Percentiles rank a stretch among this genome's conserved stretches.
Evolutionary conservation across 352 stramenopile species (phyloP).

Genomic region (Globisporangium cylindrosporum): DNA sequence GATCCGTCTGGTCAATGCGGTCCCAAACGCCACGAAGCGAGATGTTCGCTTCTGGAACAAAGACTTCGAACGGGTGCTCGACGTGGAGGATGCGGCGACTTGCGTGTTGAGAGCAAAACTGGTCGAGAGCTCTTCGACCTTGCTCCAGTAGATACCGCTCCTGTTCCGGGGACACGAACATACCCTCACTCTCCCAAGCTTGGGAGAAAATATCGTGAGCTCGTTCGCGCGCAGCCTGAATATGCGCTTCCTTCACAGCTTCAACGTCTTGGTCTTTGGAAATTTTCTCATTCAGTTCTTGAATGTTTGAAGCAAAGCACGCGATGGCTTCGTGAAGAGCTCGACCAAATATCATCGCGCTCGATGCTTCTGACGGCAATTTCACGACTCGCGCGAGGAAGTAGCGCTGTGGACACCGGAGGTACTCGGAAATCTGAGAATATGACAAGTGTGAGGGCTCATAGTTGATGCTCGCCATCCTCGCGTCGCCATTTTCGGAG

Average conservation of each 20-base stretch:
- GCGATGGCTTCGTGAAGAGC: constrained; percentile 72
- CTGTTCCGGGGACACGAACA: constrained; percentile 43
- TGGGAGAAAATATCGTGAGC: constrained; percentile 6
- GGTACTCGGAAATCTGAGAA: constrained; percentile 78
- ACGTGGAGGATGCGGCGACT: constrained; percentile 43
- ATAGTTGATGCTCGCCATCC: constrained; percentile 22
- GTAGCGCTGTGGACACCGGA: constrained; percentile 77
- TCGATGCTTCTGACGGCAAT: constrained; percentile 40
- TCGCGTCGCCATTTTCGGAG: not conserved
- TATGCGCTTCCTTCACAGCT: not conserved
- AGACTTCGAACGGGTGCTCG: constrained; percentile 60
- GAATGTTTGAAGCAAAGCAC: constrained; percentile 33
- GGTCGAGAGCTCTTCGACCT: constrained; percentile 31
- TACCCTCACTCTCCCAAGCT: constrained; percentile 25
- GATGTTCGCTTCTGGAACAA: constrained; percentile 46
- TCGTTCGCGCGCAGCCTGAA: constrained; percentile 6
- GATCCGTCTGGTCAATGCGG: constrained; percentile 48
- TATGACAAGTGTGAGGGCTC: constrained; percentile 72
- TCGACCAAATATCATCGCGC: constrained; percentile 72
- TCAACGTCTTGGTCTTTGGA: constrained; percentile 19
- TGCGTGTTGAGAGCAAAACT: constrained; percentile 44
- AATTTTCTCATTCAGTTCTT: constrained; percentile 20
- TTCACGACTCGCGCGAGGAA: constrained; percentile 71
- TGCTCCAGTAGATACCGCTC: constrained; percentile 33
- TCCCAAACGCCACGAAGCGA: constrained; percentile 73